phyloP scores from a whole-genome alignment of 257 asterid genomes.

The Knoxia roxburghii region DNA sequence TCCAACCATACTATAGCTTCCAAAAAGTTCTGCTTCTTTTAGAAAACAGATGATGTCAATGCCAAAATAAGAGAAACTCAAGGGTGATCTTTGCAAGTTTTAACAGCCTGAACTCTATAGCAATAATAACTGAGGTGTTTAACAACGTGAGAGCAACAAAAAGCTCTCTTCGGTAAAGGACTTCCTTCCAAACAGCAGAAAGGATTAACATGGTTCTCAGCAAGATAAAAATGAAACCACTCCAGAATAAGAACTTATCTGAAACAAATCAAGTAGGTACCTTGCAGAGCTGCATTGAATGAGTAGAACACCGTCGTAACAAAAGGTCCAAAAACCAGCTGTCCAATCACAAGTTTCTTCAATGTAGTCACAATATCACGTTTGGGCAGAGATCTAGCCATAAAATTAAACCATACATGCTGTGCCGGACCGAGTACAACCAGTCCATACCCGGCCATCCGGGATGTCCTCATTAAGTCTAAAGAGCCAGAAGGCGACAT shows the following conservation, averaged over 20 bases:
- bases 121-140: not conserved
- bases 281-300: constrained; percentile 81
- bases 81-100: not conserved
- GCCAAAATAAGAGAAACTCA: not conserved
- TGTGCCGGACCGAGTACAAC: constrained; percentile 67
- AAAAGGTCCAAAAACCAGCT: constrained; percentile 53
- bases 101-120: too few species aligned
- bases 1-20: too few species aligned
- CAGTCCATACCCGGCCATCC: constrained; percentile 79
- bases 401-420: constrained; percentile 76
- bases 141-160: not conserved
- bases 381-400: constrained; percentile 52
- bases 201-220: not conserved
- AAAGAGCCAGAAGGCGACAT: constrained; percentile 46
- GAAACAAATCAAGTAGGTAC: constrained; percentile 27
- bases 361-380: constrained; percentile 58
- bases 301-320: constrained; percentile 60
- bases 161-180: not conserved
- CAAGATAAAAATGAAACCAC: not conserved
- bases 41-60: not conserved
- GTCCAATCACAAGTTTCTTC: constrained; percentile 76
- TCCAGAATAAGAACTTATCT: not conserved
- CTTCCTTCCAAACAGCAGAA: not conserved
- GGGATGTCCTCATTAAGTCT: constrained; percentile 53
- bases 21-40: not conserved